These are phyloP conservation scores for Ophiocordyceps camponoti-leonardi DNA, from an alignment of 2,329 filamentous ascomycete genomes.

Conservation along the genomic window DNA sequence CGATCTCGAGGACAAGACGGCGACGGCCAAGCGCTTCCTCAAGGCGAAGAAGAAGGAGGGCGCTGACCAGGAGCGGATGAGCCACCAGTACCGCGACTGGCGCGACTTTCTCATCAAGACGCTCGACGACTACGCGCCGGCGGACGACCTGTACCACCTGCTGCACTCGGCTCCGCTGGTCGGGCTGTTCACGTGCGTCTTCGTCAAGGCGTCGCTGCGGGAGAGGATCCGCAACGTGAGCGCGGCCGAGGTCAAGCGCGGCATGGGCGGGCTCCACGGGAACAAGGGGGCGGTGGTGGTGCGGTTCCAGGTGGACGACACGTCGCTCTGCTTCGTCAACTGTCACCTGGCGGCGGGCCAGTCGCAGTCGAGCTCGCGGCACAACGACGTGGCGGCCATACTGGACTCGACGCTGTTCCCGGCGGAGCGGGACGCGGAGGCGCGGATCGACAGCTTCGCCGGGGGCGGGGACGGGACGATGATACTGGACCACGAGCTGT, in stretches of 20 bases:
- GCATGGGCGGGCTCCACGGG: slow-evolving; percentile 86
- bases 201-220: slow-evolving; percentile 68
- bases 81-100: slow-evolving; percentile 94
- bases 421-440: slow-evolving; percentile 45
- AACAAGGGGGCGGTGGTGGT: slow-evolving; percentile 92
- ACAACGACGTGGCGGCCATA: slow-evolving; percentile 83
- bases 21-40: slow-evolving; percentile 89
- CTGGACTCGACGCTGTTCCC: slow-evolving; percentile 67
- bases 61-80: slow-evolving; percentile 79
- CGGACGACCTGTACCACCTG: slow-evolving; percentile 62
- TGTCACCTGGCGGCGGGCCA: slow-evolving; percentile 94
- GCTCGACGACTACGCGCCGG: slow-evolving; percentile 68
- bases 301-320: slow-evolving; percentile 88
- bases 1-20: slow-evolving; percentile 90
- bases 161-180: slow-evolving; percentile 78
- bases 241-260: slow-evolving; percentile 77
- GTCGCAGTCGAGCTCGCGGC: slow-evolving; percentile 72
- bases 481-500: slow-evolving; percentile 96
- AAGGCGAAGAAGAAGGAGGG: slow-evolving; percentile 74
- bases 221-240: slow-evolving; percentile 61
- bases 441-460: slow-evolving; percentile 62
- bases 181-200: slow-evolving; percentile 88
- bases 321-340: slow-evolving; percentile 88
- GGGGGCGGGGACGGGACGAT: slow-evolving; percentile 90
- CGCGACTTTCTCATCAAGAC: slow-evolving; percentile 71